These are phyloP conservation scores for Borealophlyctis nickersoniae DNA, from an alignment of 192 early-diverging fungal genomes.

Conservation along the genomic window DNA sequence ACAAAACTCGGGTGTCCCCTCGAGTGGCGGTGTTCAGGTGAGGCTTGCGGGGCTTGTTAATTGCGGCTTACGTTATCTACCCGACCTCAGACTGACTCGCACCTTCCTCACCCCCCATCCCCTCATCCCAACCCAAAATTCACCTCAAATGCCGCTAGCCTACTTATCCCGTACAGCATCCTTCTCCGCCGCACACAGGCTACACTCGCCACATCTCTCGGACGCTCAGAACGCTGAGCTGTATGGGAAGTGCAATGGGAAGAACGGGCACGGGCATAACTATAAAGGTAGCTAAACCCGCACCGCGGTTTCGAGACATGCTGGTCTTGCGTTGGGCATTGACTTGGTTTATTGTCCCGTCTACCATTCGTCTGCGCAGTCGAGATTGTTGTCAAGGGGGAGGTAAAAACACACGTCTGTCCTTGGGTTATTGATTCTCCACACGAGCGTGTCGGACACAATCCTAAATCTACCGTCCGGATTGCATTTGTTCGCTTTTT, in stretches of 20 bases:
- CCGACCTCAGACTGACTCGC: no score
- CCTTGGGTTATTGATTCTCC: neutral
- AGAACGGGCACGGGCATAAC: constrained; percentile 88
- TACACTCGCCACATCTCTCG: constrained; percentile 72
- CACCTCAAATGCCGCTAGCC: constrained; percentile 55
- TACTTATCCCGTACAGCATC: constrained; percentile 74
- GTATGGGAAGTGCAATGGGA: constrained; percentile 88
- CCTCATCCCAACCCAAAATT: no score
- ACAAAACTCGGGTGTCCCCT: no score
- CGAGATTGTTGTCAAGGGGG: constrained; percentile 67
- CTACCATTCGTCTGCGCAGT: constrained; percentile 45
- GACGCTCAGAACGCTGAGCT: constrained; percentile 67
- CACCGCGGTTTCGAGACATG: neutral
- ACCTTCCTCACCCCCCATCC: no score
- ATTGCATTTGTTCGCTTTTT: no score
- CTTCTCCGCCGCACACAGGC: constrained; percentile 88
- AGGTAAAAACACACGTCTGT: constrained; percentile 37
- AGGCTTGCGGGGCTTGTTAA: no score
- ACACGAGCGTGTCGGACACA: neutral
- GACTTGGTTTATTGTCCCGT: neutral
- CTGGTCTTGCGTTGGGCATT: neutral
- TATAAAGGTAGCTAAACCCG: constrained; percentile 72
- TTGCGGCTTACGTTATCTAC: no score
- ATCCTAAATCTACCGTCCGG: neutral
- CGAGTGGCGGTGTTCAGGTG: no score